A percentile compares a stretch with the other conserved stretches of the same genome.
These are phyloP conservation scores for Lenzites betulinus DNA, from an alignment of 768 basidiomycete genomes.

Conservation along the genomic window DNA sequence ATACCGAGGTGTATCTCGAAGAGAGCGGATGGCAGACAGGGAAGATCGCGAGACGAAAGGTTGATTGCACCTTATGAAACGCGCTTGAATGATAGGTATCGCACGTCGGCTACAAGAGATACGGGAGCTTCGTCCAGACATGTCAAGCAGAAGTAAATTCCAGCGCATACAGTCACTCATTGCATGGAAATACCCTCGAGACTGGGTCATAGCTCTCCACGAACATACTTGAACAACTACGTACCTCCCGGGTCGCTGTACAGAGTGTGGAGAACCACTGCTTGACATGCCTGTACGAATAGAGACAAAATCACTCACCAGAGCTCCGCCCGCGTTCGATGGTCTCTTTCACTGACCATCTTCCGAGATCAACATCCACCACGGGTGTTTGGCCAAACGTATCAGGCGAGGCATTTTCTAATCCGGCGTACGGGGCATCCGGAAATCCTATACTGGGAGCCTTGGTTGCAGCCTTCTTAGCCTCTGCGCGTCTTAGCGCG, in stretches of 20 bases:
- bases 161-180: background rate
- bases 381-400: slow-evolving; percentile 39
- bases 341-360: slow-evolving; percentile 68
- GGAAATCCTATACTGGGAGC: slow-evolving; percentile 14
- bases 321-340: slow-evolving; percentile 78
- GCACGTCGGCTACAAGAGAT: slow-evolving; percentile 45
- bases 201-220: background rate
- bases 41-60: slow-evolving; percentile 69
- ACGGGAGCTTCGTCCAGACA: slow-evolving; percentile 26
- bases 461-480: slow-evolving; percentile 54
- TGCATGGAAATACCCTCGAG: background rate
- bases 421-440: slow-evolving; percentile 35
- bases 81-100: slow-evolving; percentile 38
- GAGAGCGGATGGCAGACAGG: slow-evolving; percentile 72
- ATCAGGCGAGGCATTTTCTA: slow-evolving; percentile 53
- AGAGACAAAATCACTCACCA: slow-evolving; percentile 49
- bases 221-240: background rate
- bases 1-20: slow-evolving; percentile 82
- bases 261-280: background rate
- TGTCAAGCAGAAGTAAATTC: slow-evolving; percentile 11
- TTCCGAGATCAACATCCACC: slow-evolving; percentile 55
- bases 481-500: slow-evolving; percentile 76
- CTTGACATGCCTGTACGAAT: slow-evolving; percentile 19
- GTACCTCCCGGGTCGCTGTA: background rate
- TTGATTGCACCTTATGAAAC: slow-evolving; percentile 65